Conservation (phyloP, 495 filamentous ascomycete genomes). For the Neurospora cerealis region DNA sequence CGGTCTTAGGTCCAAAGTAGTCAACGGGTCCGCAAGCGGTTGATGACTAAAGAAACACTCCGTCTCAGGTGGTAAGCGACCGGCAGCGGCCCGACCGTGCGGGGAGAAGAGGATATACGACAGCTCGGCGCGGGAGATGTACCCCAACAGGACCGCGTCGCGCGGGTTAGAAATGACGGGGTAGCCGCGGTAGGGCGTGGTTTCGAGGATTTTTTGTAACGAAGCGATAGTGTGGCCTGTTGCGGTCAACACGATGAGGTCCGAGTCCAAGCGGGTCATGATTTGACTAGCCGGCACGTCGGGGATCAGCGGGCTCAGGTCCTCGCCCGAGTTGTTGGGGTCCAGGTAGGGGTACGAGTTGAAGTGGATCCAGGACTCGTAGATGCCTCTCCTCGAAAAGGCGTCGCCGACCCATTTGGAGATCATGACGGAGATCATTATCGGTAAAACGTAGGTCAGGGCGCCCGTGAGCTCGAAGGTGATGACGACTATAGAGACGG, state of each 20-base stretch:
- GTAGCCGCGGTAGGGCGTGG: slow-evolving; percentile 80
- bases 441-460: slow-evolving; percentile 90
- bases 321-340: slow-evolving; percentile 64
- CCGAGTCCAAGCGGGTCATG: slow-evolving; percentile 79
- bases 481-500: slow-evolving; percentile 92
- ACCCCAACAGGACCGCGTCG: slow-evolving; percentile 72
- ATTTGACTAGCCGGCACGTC: slow-evolving; percentile 76
- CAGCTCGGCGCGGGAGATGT: slow-evolving; percentile 88
- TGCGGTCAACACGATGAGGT: slow-evolving; percentile 78
- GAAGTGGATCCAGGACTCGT: slow-evolving; percentile 95
- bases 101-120: slow-evolving; percentile 61
- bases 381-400: slow-evolving; percentile 88
- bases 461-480: slow-evolving; percentile 98
- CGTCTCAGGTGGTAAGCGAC: slow-evolving; percentile 44
- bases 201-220: slow-evolving; percentile 56
- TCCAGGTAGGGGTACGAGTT: slow-evolving; percentile 95
- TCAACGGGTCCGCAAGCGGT: slow-evolving; percentile 65
- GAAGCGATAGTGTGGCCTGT: slow-evolving; percentile 76
- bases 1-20: slow-evolving; percentile 75
- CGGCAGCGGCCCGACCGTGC: not conserved
- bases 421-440: slow-evolving; percentile 99
- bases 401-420: slow-evolving; percentile 98
- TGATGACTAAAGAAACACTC: slow-evolving; percentile 80
- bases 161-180: slow-evolving; percentile 73
- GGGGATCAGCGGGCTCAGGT: slow-evolving; percentile 42